A percentile compares a stretch with the other conserved stretches of the same genome.
Evolutionary conservation across 345 rosid genomes (phyloP).

Genomic region (Euphorbia pulcherrima): DNA sequence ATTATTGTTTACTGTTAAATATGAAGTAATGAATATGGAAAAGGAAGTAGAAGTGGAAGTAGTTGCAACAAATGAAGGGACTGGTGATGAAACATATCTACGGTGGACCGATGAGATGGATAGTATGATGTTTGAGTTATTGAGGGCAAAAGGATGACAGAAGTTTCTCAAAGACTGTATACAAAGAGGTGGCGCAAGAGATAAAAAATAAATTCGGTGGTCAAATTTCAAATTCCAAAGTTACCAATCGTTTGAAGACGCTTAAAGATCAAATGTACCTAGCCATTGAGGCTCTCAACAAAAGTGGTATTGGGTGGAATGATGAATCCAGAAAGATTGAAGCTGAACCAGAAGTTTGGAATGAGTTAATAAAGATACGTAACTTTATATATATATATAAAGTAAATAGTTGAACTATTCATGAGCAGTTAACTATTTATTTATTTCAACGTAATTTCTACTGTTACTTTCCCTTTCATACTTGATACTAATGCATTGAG

Average conservation of each 20-base stretch:
- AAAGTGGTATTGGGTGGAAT: conserved; percentile 7
- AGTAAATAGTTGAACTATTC: too few relatives aligned
- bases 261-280: background rate
- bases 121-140: too few relatives aligned
- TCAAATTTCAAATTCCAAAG: background rate
- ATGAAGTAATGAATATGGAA: background rate
- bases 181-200: background rate
- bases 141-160: background rate
- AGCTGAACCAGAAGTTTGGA: background rate
- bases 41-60: background rate
- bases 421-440: too few relatives aligned
- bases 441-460: too few relatives aligned
- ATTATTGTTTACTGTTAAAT: background rate
- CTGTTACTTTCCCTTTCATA: background rate
- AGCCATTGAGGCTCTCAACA: background rate
- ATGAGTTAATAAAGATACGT: background rate
- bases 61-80: too few relatives aligned
- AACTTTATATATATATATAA: too few relatives aligned
- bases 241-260: background rate
- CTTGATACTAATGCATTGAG: background rate
- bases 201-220: too few relatives aligned
- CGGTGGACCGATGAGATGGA: too few relatives aligned
- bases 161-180: background rate
- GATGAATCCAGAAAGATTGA: background rate
- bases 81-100: too few relatives aligned